phyloP scores from a whole-genome alignment of 2,329 filamentous ascomycete species.

The Trichoderma afroharzianum region DNA sequence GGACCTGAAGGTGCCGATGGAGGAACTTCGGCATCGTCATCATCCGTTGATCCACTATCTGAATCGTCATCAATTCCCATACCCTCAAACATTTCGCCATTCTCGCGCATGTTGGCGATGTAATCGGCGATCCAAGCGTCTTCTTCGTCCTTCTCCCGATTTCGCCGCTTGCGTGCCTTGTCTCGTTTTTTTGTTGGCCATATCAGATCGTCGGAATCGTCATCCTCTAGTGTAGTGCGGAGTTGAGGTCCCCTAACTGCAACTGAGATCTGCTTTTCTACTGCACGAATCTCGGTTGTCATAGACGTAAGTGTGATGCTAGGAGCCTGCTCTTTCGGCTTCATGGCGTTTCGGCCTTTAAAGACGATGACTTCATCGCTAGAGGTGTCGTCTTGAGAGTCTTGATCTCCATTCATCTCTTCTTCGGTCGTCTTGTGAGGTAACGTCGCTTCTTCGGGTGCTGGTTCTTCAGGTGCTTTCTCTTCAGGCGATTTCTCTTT shows the following conservation, averaged over 20 bases:
- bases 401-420: neutral
- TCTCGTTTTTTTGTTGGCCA: constrained; percentile 19
- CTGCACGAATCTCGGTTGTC: neutral
- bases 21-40: neutral
- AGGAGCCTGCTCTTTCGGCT: constrained; percentile 15
- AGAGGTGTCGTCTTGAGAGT: constrained; percentile 38
- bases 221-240: neutral
- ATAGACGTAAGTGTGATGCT: constrained; percentile 26
- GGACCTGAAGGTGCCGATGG: neutral
- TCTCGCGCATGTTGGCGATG: constrained; percentile 60
- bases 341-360: constrained; percentile 47
- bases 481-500: neutral
- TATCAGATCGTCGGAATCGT: neutral
- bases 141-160: constrained; percentile 40
- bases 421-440: constrained; percentile 20
- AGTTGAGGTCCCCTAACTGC: neutral
- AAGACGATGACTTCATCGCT: constrained; percentile 69
- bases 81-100: constrained; percentile 56
- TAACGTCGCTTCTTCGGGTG: neutral
- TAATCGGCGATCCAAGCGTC: constrained; percentile 66
- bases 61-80: constrained; percentile 34
- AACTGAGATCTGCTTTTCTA: neutral
- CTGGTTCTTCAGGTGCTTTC: neutral
- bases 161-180: constrained; percentile 22
- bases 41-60: constrained; percentile 1